Evolutionary conservation across 2,329 filamentous ascomycete genomes (phyloP), one percentile per base, ranked within the genome.

Genomic region (Geosmithia morbida): DNA sequence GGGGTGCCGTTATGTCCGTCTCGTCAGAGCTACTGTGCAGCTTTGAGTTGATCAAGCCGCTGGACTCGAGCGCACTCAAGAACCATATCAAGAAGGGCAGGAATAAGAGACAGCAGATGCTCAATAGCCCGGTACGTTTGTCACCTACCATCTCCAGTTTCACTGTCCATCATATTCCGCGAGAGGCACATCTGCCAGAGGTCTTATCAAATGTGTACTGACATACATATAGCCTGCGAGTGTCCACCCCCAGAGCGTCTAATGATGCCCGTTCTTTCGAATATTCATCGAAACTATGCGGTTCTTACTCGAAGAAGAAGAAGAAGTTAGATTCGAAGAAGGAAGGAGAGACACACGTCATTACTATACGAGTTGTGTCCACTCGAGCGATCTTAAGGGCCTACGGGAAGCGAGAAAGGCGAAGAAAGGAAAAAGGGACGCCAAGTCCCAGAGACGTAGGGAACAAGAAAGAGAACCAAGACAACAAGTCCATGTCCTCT

Each of bases 1-100:
- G 92, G 87, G 92, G 92, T 18, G 92, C 92, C 14, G 89, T 97
- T 54, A 98, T 98, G 92, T 95, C 90, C 2, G 92, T 98, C 19
- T 96, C 88, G 1, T 79, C 79, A 14, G 92, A 97, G 64, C 68
- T 98, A 46, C 77, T 98, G 1, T 98, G 92, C 68, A 96, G 89
- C 61, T 98, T 98, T 60, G 92, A 98, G 66, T 74, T 98, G 16
- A 74, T 98, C 51, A 98, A 98, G 65, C 92, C 92, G 7, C 75
- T 98, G 44, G 92, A 98, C 65, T 96, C 89, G 13, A 94, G 86
- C 57, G 90, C 90, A 33, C 72, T 98, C 51, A 98, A 98, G 75
- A 96, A 84, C 56, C 92, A 98, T 61, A 98, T 98, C 66, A 98
- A 98, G 72, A 97, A 96, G 71, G 89, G 89, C 51, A 78, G 89